These are phyloP conservation scores for Dacryopinax primogenitus DNA, from an alignment of 768 basidiomycete genomes.

Conservation along the genomic window DNA sequence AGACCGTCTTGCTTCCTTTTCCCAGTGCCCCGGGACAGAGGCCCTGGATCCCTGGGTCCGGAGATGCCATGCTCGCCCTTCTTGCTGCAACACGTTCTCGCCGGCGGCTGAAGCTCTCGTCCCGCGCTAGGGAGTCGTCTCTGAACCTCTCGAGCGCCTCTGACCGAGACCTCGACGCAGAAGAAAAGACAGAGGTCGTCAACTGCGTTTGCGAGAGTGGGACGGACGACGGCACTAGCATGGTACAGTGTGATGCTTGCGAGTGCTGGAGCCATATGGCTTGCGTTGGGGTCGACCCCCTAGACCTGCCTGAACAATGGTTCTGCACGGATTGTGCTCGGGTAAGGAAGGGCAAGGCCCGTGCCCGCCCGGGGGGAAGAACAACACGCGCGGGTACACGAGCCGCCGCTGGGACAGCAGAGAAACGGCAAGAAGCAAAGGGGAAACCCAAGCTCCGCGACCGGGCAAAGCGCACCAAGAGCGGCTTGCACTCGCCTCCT, in stretches of 20 bases:
- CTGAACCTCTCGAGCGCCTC: background rate
- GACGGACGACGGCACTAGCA: background rate
- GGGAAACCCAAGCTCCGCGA: background rate
- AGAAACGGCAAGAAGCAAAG: background rate
- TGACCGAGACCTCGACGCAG: background rate
- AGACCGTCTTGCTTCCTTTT: background rate
- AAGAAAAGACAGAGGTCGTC: background rate
- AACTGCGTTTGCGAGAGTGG: conserved; percentile 1
- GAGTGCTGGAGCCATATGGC: conserved; percentile 5
- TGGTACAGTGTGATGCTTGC: background rate
- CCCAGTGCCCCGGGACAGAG: background rate
- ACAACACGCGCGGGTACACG: background rate
- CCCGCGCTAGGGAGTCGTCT: background rate
- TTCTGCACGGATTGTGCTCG: background rate
- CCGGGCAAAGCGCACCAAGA: background rate
- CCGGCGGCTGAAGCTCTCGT: background rate
- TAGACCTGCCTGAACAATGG: background rate
- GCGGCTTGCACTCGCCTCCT: background rate
- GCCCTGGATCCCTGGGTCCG: background rate
- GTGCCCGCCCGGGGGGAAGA: too few species aligned
- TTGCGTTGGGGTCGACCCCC: background rate
- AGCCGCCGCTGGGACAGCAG: background rate
- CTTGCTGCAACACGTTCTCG: background rate
- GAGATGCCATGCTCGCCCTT: background rate
- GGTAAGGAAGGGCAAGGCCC: background rate